Evolutionary conservation across 148 eudicot genomes (phyloP), one percentile per base, ranked within the genome.

Genomic region (Silene uniflora): DNA sequence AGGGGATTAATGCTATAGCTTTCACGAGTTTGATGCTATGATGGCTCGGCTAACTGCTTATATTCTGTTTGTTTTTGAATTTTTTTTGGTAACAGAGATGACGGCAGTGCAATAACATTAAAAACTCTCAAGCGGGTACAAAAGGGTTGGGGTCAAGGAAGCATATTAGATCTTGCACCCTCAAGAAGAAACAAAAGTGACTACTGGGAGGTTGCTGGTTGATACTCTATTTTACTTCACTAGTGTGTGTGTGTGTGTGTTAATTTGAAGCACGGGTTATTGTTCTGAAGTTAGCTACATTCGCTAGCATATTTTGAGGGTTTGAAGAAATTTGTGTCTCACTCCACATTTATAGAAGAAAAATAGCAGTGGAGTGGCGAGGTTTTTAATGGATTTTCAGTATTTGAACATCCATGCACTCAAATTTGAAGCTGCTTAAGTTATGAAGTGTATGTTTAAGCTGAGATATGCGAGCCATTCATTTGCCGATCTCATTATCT

Each of bases 91-190:
- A 47, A 72, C 95, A 94, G 98, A 79, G 93, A 91, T 80, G 93
- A 94, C 79, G 97, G 93, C 72, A 88, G 97, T 79, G 86, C 81
- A 49, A 78, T 88, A 67, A 90, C 91, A 42, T 55, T 94, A 76
- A 89, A 81, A 82, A 74, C 89, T 61, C 85, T 94, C 76, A 92
- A 85, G 79, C 85, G 85, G 42, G 88, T 92, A 73, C 89, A 90
- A 77, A 87, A 88, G 72, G 98, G 98, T 24, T 94, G 98, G 98
- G 98, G 97, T 78, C 96, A 91, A 76, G 97, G 90, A 77, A 85
- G 84, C 74, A 64, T 85, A 77, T 85, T 77, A 67, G 83, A 76
- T 80, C 71, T 80, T 80, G 87, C 83, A 77, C 71, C 86, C 70
- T 88, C 69, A 10, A 86, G 75, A 70, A 79, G 66, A 82, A 86